Base-by-base conservation (phyloP, 352 stramenopile species). In the Phytophthora fragariae region DNA sequence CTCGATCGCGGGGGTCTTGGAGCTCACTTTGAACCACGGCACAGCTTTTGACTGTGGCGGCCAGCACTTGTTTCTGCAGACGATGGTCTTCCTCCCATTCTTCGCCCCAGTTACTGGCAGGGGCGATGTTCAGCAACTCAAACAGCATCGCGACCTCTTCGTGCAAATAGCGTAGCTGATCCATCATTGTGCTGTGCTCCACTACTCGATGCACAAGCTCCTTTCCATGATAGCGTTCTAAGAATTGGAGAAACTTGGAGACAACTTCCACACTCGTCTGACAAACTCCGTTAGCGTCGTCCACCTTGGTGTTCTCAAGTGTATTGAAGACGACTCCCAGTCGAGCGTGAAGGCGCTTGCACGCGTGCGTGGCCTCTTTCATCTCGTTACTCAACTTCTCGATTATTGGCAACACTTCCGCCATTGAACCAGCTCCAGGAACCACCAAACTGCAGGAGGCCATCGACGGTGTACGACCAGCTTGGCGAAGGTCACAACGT, bases 81-180 rank as follows among this genome's bases (percentile, higher is more conserved):
- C 31, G 35, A 1, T 29, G 21, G 39, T 76, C 72, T 17, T 56
- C 31, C 4, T 64, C 55, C 58, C 54, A 72, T 65, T 75, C 49
- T 17, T 56, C 46, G 33, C 65, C 69, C 76, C 72, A 83, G n/a
- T n/a, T 44, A 5, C 10, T n/a, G 0, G 39, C 31, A 19, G 33
- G 56, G 21, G 62, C 29, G 10, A 82, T 31, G 35, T 68, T 72
- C 5, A 82, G 57, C 12, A 77, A 27, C 35, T 68, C 52, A 39
- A 75, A 73, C 5, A 80, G 19, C 27, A 14, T 39, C 24, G 68
- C 67, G 17, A 82, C 60, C 9, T 75, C 64, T 61, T 82, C 71
- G 39, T 79, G 54, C 0, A 79, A 1, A 12, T 56, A 1, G 2
- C 41, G 55, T 3, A 82, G 31, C 54, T 79, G 47, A 12, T 72